Base-by-base conservation (phyloP, 768 basidiomycete species). In the Panaeolus papilionaceus region DNA sequence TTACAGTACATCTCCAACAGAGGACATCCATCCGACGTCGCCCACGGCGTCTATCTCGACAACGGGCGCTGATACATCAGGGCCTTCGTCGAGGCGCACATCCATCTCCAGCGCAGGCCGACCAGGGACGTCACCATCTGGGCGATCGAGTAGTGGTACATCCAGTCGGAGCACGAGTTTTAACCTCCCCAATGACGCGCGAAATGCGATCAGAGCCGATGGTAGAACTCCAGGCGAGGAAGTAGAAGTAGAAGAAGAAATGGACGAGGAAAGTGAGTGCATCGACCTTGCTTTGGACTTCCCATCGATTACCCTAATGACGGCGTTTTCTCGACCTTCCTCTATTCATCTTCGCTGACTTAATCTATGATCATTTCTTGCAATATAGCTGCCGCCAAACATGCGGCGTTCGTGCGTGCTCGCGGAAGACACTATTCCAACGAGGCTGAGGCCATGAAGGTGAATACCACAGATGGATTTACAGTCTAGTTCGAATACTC, bases 391-490 rank as follows among this genome's bases (percentile, higher is more conserved):
- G 89, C 89, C 61, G 90, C 86, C 42, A 94, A 93, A 79, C 94
- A 93, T 72, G 92, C 89, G 14, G 94, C 83, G 26, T 95, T 95
- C 73, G 83, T 94, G 38, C 86, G 87, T 70, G 93, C 93, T 26
- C 86, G 94, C 26, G 92, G 91, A 64, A 84, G 92, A 65, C 94
- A 95, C 74, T 95, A 95, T 72, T 94, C 93, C 5, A 95, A 95
- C 63, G 94, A 96, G 75, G 94, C 92, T 1, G 92, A 95, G 75
- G 94, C 93, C 18, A 95, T 96, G 94, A 95, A 95, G 88, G 93
- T 91, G 78, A 58, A 77, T 61, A 62, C n/a, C 54, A 49, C 20
- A 62, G 47, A 49, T 49, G 23, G 4, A 54, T 65, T 47, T n/a
- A 14, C 51, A 20, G 44, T 2, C 44, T 62, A 12, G 58, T 10